A percentile compares a stretch with the other conserved stretches of the same genome.
Evolutionary conservation across 2,329 filamentous ascomycete species (phyloP).

Genomic region (Microcera coccophila): DNA sequence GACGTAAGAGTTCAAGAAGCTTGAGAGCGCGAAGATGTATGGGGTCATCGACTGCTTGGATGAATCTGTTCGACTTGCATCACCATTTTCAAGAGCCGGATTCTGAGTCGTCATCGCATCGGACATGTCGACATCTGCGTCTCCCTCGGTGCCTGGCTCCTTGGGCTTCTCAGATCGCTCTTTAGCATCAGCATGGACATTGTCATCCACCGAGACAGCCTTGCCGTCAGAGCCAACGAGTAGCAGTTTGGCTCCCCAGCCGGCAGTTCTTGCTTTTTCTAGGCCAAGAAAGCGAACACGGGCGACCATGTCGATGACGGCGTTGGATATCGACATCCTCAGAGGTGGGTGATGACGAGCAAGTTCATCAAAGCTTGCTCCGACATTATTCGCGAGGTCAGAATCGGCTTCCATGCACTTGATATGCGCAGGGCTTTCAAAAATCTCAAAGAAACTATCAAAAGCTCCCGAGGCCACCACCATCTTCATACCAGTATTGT

Average conservation of each 20-base stretch:
- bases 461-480: slow-evolving; percentile 80
- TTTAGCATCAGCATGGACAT: slow-evolving; percentile 34
- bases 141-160: slow-evolving; percentile 32
- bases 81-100: slow-evolving; percentile 9
- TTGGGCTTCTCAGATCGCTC: slow-evolving; percentile 38
- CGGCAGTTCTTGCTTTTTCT: slow-evolving; percentile 62
- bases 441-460: slow-evolving; percentile 90
- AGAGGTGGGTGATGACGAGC: slow-evolving; percentile 87
- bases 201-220: slow-evolving; percentile 51
- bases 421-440: slow-evolving; percentile 86
- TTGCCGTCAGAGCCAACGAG: slow-evolving; percentile 56
- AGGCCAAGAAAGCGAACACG: slow-evolving; percentile 73
- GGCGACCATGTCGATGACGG: slow-evolving; percentile 85
- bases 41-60: slow-evolving; percentile 47
- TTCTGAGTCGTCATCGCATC: slow-evolving; percentile 41
- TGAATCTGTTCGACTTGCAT: slow-evolving; percentile 20
- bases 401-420: slow-evolving; percentile 74
- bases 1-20: slow-evolving; percentile 73
- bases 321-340: slow-evolving; percentile 73
- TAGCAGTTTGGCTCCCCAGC: slow-evolving; percentile 77
- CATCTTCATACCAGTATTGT: slow-evolving; percentile 79
- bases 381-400: slow-evolving; percentile 67
- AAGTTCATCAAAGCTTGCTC: slow-evolving; percentile 86
- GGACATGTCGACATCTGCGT: slow-evolving; percentile 62
- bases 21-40: slow-evolving; percentile 71